Conservation (phyloP, 2,329 filamentous ascomycete species). For the Lasiodiplodia theobromae region DNA sequence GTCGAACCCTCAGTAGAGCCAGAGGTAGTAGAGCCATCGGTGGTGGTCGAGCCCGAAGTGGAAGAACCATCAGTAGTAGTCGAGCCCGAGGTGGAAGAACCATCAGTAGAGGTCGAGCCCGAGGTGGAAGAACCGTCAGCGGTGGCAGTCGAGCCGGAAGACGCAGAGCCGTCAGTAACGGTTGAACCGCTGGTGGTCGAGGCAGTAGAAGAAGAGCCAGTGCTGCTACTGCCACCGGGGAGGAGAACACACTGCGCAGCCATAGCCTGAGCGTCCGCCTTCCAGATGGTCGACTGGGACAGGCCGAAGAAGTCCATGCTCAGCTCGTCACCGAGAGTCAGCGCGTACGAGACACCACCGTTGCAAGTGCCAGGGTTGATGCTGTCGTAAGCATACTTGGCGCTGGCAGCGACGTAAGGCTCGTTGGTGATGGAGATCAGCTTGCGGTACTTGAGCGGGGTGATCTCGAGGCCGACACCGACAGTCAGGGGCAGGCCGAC, state of each 20-base stretch:
- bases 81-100: neutral
- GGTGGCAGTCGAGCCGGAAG: neutral
- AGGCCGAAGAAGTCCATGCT: slow-evolving; percentile 17
- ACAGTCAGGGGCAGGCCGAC: slow-evolving; percentile 9
- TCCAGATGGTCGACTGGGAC: neutral
- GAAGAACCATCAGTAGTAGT: neutral
- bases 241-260: neutral
- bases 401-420: slow-evolving; percentile 2
- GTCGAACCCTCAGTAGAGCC: neutral
- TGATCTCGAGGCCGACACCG: slow-evolving; percentile 18
- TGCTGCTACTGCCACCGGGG: neutral
- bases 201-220: too few relatives aligned
- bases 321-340: slow-evolving; percentile 17
- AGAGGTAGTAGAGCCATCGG: neutral
- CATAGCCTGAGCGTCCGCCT: neutral
- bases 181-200: neutral
- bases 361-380: slow-evolving; percentile 6
- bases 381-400: slow-evolving; percentile 2
- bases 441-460: slow-evolving; percentile 12
- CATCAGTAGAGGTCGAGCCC: neutral
- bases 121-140: neutral
- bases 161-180: neutral
- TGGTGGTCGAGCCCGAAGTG: neutral
- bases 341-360: neutral
- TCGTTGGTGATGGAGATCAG: slow-evolving; percentile 8